Conservation (phyloP, 2,329 filamentous ascomycete genomes). For the Colletotrichum orchidophilum region DNA sequence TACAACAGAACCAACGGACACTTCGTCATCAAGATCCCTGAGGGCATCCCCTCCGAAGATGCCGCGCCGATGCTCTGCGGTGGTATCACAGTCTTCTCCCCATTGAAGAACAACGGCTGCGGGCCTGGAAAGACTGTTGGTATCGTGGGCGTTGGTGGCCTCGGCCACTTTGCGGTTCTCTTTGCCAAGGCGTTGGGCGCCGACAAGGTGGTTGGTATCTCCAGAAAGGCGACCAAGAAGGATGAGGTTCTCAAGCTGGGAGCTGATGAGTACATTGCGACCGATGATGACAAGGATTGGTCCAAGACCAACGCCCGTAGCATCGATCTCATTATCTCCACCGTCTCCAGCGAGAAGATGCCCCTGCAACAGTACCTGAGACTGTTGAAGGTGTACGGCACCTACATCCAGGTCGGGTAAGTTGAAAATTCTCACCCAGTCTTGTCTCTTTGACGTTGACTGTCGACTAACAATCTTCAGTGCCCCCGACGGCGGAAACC, state of each 20-base stretch:
- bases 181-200: slow-evolving; percentile 74
- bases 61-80: slow-evolving; percentile 75
- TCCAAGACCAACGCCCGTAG: slow-evolving; percentile 57
- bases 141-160: slow-evolving; percentile 73
- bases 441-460: too few species aligned
- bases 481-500: slow-evolving; percentile 61
- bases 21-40: slow-evolving; percentile 62
- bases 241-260: slow-evolving; percentile 66
- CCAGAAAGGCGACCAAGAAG: slow-evolving; percentile 61
- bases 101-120: slow-evolving; percentile 68
- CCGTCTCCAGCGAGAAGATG: slow-evolving; percentile 53
- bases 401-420: slow-evolving; percentile 39
- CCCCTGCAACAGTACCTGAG: slow-evolving; percentile 69
- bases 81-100: slow-evolving; percentile 74
- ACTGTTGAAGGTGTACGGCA: slow-evolving; percentile 47
- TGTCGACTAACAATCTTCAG: slow-evolving; percentile 4
- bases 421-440: neutral
- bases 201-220: slow-evolving; percentile 68
- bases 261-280: slow-evolving; percentile 58
- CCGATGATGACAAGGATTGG: slow-evolving; percentile 63
- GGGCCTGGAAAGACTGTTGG: slow-evolving; percentile 75
- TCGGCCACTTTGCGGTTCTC: slow-evolving; percentile 75
- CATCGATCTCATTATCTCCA: slow-evolving; percentile 68
- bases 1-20: slow-evolving; percentile 46
- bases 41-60: slow-evolving; percentile 48